Percentiles rank a stretch among this genome's conserved stretches.
These are phyloP conservation scores for Lichtheimia hyalospora DNA, from an alignment of 371 early-diverging fungal species.

Conservation along the genomic window DNA sequence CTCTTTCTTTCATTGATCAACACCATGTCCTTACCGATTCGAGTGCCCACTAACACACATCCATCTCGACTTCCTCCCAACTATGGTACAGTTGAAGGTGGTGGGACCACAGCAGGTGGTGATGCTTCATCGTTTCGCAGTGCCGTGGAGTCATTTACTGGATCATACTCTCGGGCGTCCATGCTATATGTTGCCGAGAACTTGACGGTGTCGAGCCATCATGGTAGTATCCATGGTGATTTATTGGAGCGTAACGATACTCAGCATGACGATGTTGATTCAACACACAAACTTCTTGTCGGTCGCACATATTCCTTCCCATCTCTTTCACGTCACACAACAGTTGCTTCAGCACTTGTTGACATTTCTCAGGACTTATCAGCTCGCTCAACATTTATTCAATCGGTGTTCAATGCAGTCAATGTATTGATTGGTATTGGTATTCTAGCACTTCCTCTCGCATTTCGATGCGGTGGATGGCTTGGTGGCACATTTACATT, in stretches of 20 bases:
- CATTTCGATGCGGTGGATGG: conserved; percentile 48
- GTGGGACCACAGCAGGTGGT: conserved; percentile 11
- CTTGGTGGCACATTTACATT: conserved; percentile 55
- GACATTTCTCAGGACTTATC: conserved; percentile 9
- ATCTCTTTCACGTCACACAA: conserved; percentile 13
- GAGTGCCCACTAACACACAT: conserved; percentile 35
- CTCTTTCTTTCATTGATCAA: conserved; percentile 6
- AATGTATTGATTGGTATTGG: conserved; percentile 67
- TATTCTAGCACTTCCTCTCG: conserved; percentile 39
- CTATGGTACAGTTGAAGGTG: conserved; percentile 18
- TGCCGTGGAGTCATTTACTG: conserved; percentile 16
- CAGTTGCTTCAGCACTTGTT: conserved; percentile 12
- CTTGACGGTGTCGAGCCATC: conserved; percentile 13
- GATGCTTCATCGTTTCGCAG: conserved; percentile 8
- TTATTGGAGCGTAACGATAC: not conserved
- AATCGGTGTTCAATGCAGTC: conserved; percentile 53
- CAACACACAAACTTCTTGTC: conserved; percentile 4
- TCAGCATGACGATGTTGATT: not conserved
- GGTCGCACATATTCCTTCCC: conserved; percentile 6
- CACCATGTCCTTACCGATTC: conserved; percentile 8
- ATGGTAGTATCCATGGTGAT: not conserved
- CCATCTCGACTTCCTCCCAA: conserved; percentile 25
- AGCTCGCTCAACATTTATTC: conserved; percentile 26
- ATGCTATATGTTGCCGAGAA: conserved; percentile 25
- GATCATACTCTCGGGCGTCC: conserved; percentile 24